Percentiles rank a stretch among this genome's conserved stretches.
These are phyloP conservation scores for Sarocladiaceae sp. DNA, from an alignment of 2,329 filamentous ascomycete genomes.

Conservation along the genomic window DNA sequence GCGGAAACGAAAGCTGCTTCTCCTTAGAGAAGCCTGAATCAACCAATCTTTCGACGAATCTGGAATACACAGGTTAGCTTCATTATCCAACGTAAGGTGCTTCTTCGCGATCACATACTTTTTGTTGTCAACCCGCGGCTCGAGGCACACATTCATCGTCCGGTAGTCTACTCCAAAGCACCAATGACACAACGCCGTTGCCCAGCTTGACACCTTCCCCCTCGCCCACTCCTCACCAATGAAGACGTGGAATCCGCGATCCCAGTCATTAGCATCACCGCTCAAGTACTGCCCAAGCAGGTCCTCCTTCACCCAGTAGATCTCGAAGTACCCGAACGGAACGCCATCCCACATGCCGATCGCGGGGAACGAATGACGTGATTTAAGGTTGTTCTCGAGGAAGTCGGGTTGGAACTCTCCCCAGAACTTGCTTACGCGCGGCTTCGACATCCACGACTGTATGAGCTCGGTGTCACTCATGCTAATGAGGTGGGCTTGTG, in stretches of 20 bases:
- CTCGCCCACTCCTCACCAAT: slow-evolving; percentile 90
- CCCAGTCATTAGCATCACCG: slow-evolving; percentile 66
- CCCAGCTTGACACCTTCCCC: slow-evolving; percentile 74
- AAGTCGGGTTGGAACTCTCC: slow-evolving; percentile 61
- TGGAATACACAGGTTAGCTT: slow-evolving; percentile 12
- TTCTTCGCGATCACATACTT: slow-evolving; percentile 51
- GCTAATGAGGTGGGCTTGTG: slow-evolving; percentile 33
- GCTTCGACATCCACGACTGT: slow-evolving; percentile 81
- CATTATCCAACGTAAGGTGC: not conserved
- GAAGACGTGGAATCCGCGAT: slow-evolving; percentile 81
- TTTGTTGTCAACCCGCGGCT: slow-evolving; percentile 85
- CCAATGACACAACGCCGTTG: slow-evolving; percentile 82
- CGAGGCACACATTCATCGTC: slow-evolving; percentile 76
- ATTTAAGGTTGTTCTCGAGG: slow-evolving; percentile 57
- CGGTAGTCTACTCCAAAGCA: slow-evolving; percentile 70
- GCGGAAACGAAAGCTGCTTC: slow-evolving; percentile 77
- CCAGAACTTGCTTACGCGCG: slow-evolving; percentile 83
- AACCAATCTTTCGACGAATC: slow-evolving; percentile 55
- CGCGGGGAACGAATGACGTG: slow-evolving; percentile 75
- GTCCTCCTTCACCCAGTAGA: slow-evolving; percentile 98
- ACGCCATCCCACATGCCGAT: slow-evolving; percentile 93
- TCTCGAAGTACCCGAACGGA: slow-evolving; percentile 94
- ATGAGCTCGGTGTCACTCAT: slow-evolving; percentile 56
- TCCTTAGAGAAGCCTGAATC: slow-evolving; percentile 78
- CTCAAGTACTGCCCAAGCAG: slow-evolving; percentile 63